Percentiles rank a stretch among this genome's conserved stretches.
These are phyloP conservation scores for Trametes coccinea DNA, from an alignment of 768 basidiomycete species.

Conservation along the genomic window DNA sequence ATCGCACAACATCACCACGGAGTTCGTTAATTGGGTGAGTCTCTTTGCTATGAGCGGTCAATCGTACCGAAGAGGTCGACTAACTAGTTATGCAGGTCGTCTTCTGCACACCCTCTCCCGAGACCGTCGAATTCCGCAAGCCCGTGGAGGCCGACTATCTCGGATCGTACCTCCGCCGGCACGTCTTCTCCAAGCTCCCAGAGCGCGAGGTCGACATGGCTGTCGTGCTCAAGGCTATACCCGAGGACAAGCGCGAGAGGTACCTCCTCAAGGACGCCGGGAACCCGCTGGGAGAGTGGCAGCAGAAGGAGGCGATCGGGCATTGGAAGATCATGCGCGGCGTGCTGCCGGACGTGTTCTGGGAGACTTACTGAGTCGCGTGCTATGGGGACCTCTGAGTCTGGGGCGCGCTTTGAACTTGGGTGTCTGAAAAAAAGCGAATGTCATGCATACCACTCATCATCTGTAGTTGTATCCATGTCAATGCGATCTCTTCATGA, in stretches of 20 bases:
- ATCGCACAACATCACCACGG: conserved; percentile 37
- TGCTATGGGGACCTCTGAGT: not conserved
- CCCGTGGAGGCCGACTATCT: conserved; percentile 60
- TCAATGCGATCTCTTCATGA: not conserved
- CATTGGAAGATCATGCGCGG: conserved; percentile 89
- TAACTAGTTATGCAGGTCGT: conserved; percentile 56
- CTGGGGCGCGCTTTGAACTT: not conserved
- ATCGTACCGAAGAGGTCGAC: not conserved
- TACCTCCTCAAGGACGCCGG: conserved; percentile 62
- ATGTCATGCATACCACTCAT: not conserved
- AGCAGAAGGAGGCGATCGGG: conserved; percentile 59
- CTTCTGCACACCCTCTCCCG: conserved; percentile 67
- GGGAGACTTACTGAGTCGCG: conserved; percentile 67
- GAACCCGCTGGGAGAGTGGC: conserved; percentile 67
- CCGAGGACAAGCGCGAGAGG: conserved; percentile 40
- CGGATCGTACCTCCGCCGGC: conserved; percentile 63
- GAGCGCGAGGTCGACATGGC: conserved; percentile 54
- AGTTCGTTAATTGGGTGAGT: conserved; percentile 76
- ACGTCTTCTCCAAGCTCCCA: conserved; percentile 53
- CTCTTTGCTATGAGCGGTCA: too few relatives aligned
- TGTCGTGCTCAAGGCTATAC: conserved; percentile 19
- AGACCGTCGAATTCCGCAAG: conserved; percentile 59
- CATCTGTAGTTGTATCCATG: not conserved
- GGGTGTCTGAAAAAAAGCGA: too few relatives aligned
- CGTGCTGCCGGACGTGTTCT: conserved; percentile 67